Percentiles rank a stretch among this genome's conserved stretches.
phyloP scores from a whole-genome alignment of 495 filamentous ascomycete genomes.

The Neurospora discreta region DNA sequence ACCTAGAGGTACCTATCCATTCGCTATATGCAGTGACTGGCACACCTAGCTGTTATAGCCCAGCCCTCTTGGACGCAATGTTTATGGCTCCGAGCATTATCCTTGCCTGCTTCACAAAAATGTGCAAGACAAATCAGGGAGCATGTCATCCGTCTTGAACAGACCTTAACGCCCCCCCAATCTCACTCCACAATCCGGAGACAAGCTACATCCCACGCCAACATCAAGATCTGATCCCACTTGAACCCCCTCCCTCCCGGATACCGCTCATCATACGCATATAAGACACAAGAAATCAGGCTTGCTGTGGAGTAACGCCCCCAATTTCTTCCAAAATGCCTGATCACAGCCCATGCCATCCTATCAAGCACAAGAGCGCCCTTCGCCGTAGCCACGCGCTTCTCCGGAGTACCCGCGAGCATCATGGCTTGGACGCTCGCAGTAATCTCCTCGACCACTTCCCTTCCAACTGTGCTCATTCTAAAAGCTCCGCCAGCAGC shows the following conservation, averaged over 20 bases:
- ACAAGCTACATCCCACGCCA: background rate
- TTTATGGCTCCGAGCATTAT: background rate
- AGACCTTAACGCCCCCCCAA: background rate
- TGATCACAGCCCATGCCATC: background rate
- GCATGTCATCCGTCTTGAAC: background rate
- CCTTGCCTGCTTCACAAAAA: background rate
- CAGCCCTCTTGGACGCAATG: background rate
- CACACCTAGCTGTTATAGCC: background rate
- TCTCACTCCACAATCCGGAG: background rate
- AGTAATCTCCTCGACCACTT: background rate
- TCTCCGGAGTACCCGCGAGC: background rate
- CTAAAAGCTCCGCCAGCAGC: background rate
- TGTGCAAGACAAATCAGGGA: background rate
- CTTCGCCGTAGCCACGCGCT: background rate
- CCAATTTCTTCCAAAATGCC: background rate
- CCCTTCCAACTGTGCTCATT: background rate
- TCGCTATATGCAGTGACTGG: background rate
- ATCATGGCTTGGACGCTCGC: background rate
- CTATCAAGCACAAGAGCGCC: fast-evolving
- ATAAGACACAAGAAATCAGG: background rate
- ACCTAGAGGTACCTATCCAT: too few relatives aligned
- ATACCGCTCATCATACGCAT: background rate
- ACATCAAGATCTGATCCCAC: background rate
- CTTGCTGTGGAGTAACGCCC: background rate
- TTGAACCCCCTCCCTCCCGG: background rate